Evolutionary conservation across 2,329 filamentous ascomycete genomes (phyloP), one percentile per base, ranked within the genome.

Genomic region (Xylariales sp.): DNA sequence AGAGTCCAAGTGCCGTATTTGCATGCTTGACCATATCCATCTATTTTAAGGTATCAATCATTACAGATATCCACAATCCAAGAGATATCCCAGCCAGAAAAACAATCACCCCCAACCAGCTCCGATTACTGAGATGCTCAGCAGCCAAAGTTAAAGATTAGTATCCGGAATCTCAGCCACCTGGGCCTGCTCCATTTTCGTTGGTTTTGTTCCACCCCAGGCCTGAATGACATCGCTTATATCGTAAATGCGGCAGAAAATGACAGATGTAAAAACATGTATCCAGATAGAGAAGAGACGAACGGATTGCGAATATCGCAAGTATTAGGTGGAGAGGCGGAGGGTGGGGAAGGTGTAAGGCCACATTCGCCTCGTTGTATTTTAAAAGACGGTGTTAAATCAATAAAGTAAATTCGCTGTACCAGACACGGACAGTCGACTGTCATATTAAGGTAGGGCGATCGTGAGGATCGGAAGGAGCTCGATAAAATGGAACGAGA

Each of bases 381-480:
- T 75, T 76, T 79, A 75, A 75, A 75, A 50, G 52, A 74, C 65
- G 72, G 76, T 73, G 72, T 69, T 75, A 69, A 78, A 74, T 71
- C 73, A 76, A 81, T 32, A 32, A 32, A 32, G 75, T 79, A 83
- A 80, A 81, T 86, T 85, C 84, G 84, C 83, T 87, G 86, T 87
- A 82, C 86, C 84, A 84, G 86, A 87, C 85, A 86, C 79, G 83
- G 83, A 87, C 83, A 83, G 86, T 83, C 83, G 82, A 83, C 80
- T 81, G 80, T 76, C 80, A 78, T 81, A 80, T 75, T 79, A 79
- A 81, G 78, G 78, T 82, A 83, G 87, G 83, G 84, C 87, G 84
- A 87, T 87, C 84, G 81, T 85, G 79, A 83, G 83, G 84, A 84
- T 84, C 83, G 79, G 81, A 63, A 78, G 75, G 80, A 78, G 76